Evolutionary conservation across 495 filamentous ascomycete species (phyloP), one percentile per base, ranked within the genome.

Genomic region (Podospora sp.): DNA sequence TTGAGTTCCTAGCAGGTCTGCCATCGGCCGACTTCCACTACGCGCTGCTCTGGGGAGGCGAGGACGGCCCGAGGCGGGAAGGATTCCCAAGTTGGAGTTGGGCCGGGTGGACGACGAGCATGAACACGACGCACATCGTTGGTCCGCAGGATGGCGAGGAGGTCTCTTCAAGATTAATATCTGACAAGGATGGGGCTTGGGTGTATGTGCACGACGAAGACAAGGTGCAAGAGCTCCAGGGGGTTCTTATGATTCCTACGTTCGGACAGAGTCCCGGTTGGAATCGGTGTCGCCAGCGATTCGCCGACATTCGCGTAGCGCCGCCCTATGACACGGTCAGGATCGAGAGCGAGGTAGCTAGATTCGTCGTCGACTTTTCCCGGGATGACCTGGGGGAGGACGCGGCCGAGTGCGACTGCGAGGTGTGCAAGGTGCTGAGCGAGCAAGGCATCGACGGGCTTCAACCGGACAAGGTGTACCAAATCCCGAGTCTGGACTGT

Each of bases 1-100:
- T 59, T 27, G 26, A 26, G 24, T 59, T 59, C 11, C 14, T 59
- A 1, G 11, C 9, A 18, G 56, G 56, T 12, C 12, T 1, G 25
- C 56, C 56, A n/a, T 26, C 56, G 18, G 56, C 26, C 11, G 56
- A 26, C 21, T 59, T 59, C 26, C 56, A 59, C 26, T 59, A 59
- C 4, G 56, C 24, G 1, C 21, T 59, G 26, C 6, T 59, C 24
- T 59, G 56, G 56, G 12, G 2, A 8, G 56, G 26, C 4, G 25
- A 14, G 1, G 56, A 59, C 0, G 56, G 9, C 0, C 2, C 1
- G 25, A 26, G 56, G 1, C 6, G 56, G 9, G 6, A 29, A 11
- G 56, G 56, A n/a, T 59, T 59, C 8, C 56, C 56, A 27, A 59
- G 56, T 3, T 59, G 56, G 56, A 18, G 4, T 11, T 59, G 56